Evolutionary conservation across 208 protist genomes (phyloP), one percentile per base, ranked within the genome.

Genomic region (Trypanosoma conorhini): DNA sequence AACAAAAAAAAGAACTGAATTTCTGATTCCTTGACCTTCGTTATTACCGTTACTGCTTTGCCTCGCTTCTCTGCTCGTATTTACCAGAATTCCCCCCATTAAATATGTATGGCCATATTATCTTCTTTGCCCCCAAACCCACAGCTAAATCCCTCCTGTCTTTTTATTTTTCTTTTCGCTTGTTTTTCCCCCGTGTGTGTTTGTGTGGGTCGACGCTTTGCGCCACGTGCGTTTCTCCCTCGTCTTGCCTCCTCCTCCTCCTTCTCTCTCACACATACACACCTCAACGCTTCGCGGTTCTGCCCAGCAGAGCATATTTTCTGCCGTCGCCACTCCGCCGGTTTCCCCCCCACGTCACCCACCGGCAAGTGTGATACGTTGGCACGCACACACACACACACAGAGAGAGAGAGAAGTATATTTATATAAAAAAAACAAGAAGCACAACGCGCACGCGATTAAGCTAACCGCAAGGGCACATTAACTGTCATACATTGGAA

Each of bases 31-130:
- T 31, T 63, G 44, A 31, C 3, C 24, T 26, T 24, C 51, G 24
- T 50, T 12, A 63, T 63, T 24, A 62, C 48, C 24, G 51, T 50
- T 63, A 63, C 48, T 50, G 26, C n/a, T 63, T 2, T 60, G 17
- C 40, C 13, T 0, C 13, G 35, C 22, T 26, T 50, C 59, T 2
- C 51, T 50, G 7, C 50, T n/a, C 50, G 2, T 26, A 24, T 4
- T 26, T 26, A 54, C 19, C 22, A 12, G 17, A 8, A 54, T 24
- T 22, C 50, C 50, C 50, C 42, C 42, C 1, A 46, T 46, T 10
- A 46, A 46, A 46, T 19, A 46, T 3, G 42, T 46, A 46, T 21
- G 42, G 17, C 42, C 42, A 19, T 19, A 26, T 54, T 54, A 28
- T 52, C 3, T 63, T 50, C 1, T 42, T 40, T 26, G 24, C 56